Percentiles rank a stretch among this genome's conserved stretches.
phyloP scores from a whole-genome alignment of 495 filamentous ascomycete genomes.

The Lepraria neglecta region DNA sequence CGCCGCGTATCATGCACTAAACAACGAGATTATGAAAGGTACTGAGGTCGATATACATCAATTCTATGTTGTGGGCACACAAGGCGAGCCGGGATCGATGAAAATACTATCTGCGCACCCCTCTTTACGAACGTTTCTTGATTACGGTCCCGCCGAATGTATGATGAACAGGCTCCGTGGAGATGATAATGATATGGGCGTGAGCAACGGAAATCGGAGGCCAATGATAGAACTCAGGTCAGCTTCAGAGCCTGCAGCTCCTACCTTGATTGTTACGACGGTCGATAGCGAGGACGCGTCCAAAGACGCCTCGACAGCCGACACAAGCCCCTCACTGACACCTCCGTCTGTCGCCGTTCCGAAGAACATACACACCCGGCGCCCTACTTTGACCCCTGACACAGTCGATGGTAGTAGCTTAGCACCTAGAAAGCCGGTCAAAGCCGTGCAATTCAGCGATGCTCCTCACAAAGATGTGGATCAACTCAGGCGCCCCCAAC shows the following conservation, averaged over 20 bases:
- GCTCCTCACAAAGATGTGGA: conserved; percentile 29
- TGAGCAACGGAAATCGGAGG: conserved; percentile 6
- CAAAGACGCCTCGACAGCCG: conserved; percentile 5
- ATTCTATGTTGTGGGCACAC: conserved; percentile 21
- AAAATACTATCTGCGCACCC: conserved; percentile 22
- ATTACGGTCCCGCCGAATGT: conserved; percentile 21
- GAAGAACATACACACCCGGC: conserved; percentile 12
- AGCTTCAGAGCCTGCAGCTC: conserved; percentile 11
- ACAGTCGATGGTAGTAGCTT: not conserved
- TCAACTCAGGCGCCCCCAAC: conserved; percentile 30
- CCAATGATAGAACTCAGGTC: conserved; percentile 7
- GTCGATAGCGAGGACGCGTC: conserved; percentile 11
- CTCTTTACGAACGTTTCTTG: conserved; percentile 19
- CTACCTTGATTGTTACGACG: conserved; percentile 10
- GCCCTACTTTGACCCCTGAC: conserved; percentile 25
- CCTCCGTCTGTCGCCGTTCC: conserved; percentile 7
- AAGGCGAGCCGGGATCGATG: conserved; percentile 18
- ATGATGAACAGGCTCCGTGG: conserved; percentile 17
- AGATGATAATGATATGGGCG: conserved; percentile 10
- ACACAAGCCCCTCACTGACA: not conserved
- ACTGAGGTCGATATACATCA: conserved; percentile 27
- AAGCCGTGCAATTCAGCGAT: conserved; percentile 9
- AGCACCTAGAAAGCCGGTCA: conserved; percentile 2
- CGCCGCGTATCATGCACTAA: conserved; percentile 17
- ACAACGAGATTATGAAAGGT: conserved; percentile 16